Percentiles rank a stretch among this genome's conserved stretches.
Evolutionary conservation across 116 monocot species (phyloP).

Genomic region (Dioscorea cayenensis): DNA sequence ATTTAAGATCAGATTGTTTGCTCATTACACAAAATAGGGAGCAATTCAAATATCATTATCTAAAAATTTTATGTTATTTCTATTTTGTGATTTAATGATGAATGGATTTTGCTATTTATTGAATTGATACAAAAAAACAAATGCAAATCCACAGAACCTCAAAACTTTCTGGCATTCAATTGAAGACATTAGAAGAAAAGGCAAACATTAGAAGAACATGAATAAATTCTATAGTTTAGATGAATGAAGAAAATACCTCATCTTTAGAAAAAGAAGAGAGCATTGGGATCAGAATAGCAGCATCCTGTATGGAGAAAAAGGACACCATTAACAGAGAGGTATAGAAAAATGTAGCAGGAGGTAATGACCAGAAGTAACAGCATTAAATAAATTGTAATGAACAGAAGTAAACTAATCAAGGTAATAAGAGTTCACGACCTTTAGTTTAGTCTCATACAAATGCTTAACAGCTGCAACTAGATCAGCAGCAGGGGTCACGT

Average conservation of each 20-base stretch:
- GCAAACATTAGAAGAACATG: background rate
- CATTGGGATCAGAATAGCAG: conserved; percentile 88
- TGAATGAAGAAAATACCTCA: conserved; percentile 49
- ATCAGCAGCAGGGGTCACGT: conserved; percentile 66
- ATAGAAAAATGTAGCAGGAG: background rate
- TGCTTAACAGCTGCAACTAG: conserved; percentile 86
- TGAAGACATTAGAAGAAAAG: background rate
- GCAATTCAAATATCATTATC: too few relatives aligned
- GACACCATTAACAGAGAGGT: conserved; percentile 1
- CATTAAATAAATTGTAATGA: background rate
- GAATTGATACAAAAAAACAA: background rate
- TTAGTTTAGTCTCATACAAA: conserved; percentile 81
- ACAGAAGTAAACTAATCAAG: background rate
- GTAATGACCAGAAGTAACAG: background rate
- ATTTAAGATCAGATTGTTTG: too few relatives aligned
- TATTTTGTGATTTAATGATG: too few relatives aligned
- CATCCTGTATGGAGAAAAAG: conserved; percentile 59
- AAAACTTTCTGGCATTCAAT: background rate
- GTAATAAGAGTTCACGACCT: conserved; percentile 38
- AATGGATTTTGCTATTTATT: background rate
- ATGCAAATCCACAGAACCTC: background rate
- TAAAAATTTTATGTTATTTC: too few relatives aligned
- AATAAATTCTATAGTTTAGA: background rate
- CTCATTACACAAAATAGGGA: too few relatives aligned
- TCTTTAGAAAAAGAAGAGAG: conserved; percentile 91